Percentiles rank a stretch among this genome's conserved stretches.
phyloP scores from a whole-genome alignment of 1,284 basidiomycete genomes.

The Apiotrichum gracile region DNA sequence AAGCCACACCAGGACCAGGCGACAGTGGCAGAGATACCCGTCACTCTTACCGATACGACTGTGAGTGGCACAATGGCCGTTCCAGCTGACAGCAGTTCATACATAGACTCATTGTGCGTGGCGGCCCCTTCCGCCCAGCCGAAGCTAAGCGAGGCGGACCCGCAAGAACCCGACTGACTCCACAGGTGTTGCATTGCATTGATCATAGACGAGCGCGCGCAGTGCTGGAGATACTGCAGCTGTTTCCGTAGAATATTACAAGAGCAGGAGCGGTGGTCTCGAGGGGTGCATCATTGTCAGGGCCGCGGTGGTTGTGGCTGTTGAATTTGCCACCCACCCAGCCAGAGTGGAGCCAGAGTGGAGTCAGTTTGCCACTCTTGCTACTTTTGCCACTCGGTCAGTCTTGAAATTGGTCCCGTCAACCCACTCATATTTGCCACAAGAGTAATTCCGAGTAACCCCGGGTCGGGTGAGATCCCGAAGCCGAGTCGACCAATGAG shows the following conservation, averaged over 20 bases:
- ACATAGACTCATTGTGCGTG: slow-evolving; percentile 21
- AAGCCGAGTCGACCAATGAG: too few relatives aligned
- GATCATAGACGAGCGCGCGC: background rate
- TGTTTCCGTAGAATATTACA: too few relatives aligned
- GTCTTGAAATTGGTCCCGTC: background rate
- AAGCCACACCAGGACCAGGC: background rate
- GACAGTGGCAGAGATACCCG: background rate
- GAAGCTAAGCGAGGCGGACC: background rate
- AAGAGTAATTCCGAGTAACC: too few relatives aligned
- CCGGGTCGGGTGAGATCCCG: too few relatives aligned
- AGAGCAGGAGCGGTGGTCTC: too few relatives aligned
- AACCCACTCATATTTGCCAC: too few relatives aligned
- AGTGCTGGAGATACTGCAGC: background rate
- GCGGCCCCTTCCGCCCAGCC: background rate
- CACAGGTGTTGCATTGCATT: slow-evolving; percentile 21
- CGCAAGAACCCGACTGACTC: slow-evolving; percentile 3
- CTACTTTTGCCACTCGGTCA: background rate
- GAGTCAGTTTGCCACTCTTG: background rate
- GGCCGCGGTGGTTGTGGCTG: too few relatives aligned
- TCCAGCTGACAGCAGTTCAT: slow-evolving; percentile 9
- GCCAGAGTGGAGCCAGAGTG: background rate
- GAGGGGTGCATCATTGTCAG: too few relatives aligned
- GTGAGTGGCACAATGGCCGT: slow-evolving; percentile 10
- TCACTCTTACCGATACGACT: too few relatives aligned
- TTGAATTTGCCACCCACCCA: too few relatives aligned